These are phyloP conservation scores for Lachnellula occidentalis DNA, from an alignment of 2,329 filamentous ascomycete genomes.

Conservation along the genomic window DNA sequence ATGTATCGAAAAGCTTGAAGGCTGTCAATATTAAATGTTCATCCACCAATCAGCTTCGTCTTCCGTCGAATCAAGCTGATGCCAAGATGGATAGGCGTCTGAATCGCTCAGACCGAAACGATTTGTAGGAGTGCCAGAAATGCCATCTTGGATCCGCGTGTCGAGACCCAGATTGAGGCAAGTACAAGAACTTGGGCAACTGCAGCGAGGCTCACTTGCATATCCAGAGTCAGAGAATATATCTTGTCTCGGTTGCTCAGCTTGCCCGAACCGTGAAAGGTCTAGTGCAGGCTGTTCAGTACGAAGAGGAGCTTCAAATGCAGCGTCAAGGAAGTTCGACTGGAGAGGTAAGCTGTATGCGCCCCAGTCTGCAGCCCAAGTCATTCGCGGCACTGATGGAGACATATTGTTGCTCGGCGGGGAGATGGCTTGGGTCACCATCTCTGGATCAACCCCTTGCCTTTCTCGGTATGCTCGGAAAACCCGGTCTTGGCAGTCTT, in stretches of 20 bases:
- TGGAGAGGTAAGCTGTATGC: neutral
- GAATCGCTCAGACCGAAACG: neutral
- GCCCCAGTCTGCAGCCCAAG: neutral
- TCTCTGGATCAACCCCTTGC: neutral
- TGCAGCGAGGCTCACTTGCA: neutral
- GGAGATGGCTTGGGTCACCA: neutral
- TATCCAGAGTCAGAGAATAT: neutral
- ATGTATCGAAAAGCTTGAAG: too few species aligned
- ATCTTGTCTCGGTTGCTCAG: neutral
- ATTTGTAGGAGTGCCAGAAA: neutral
- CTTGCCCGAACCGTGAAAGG: neutral
- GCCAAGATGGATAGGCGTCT: neutral
- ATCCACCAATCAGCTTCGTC: neutral
- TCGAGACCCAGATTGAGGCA: neutral
- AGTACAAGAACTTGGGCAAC: neutral
- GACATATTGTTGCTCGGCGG: neutral
- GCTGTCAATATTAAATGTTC: neutral
- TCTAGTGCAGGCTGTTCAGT: neutral
- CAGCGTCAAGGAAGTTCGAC: neutral
- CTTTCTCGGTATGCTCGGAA: slow-evolving; percentile 5
- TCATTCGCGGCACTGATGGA: neutral
- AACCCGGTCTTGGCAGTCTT: slow-evolving; percentile 7
- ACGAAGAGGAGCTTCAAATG: neutral
- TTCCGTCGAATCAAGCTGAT: neutral
- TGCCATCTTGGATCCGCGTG: neutral